Base-by-base conservation (phyloP, 73 alveolate genomes). In the Tetrahymena malaccensis region DNA sequence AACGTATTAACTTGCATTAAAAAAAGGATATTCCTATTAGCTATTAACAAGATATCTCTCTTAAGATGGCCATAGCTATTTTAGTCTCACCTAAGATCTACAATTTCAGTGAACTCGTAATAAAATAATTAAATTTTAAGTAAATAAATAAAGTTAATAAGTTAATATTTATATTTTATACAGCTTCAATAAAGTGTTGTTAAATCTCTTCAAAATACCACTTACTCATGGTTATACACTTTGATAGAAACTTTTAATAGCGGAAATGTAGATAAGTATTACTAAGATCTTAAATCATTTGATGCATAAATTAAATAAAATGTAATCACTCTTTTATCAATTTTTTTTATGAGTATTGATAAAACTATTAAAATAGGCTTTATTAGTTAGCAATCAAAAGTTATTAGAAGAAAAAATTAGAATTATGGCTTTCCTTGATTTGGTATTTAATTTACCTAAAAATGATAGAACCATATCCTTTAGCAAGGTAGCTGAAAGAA, bases 361-460 rank as follows among this genome's bases (percentile, higher is more conserved):
- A 27, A 50, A 19, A 19, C 31, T 50, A 10, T 21, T 50, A 19
- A 50, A 50, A 70, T 70, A 70, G 89, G 89, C 40, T 17, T 57
- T 70, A 34, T 31, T 89, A 89, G 94, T 85, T 25, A 58, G 27
- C 50, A 34, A 25, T 58, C 34, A 35, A 43, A 89, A 93, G 34
- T 43, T 84, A n/a, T 56, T 95, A 15, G 44, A 95, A 35, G 97
- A 95, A 95, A 95, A 95, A 50, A 95, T 95, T 35, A 85, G 97
- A 89, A 95, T 95, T 11, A 95, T 95, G 97, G 97, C 97, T 5
- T 89, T 95, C 94, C 89, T 95, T 35, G 97, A 95, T 85, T 95
- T 95, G 85, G 97, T 94, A 89, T 95, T 95, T 37, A 85, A 89
- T 50, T 93, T 95, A 55, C 97, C 97, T 25, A 95, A 95, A 56